These are phyloP conservation scores for Trematosphaeria pertusa DNA, from an alignment of 2,329 filamentous ascomycete genomes.

Conservation along the genomic window DNA sequence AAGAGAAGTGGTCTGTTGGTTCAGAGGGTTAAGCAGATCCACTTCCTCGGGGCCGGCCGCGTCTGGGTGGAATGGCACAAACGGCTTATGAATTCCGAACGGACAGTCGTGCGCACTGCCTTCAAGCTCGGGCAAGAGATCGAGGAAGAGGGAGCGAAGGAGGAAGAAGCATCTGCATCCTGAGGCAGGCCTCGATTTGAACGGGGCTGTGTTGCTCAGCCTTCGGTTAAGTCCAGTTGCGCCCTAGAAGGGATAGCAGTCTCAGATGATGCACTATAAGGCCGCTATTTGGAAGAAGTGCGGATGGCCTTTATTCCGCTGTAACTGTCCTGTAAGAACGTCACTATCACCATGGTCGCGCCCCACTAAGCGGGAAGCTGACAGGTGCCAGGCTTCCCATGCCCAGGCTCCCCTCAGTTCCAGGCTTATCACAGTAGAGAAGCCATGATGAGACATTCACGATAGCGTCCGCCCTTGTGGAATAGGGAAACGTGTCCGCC, in stretches of 20 bases:
- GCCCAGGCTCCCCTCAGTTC: not conserved
- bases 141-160: slow-evolving; percentile 44
- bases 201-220: not conserved
- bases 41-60: slow-evolving; percentile 71
- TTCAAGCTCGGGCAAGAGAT: slow-evolving; percentile 61
- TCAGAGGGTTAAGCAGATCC: slow-evolving; percentile 73
- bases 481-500: no score
- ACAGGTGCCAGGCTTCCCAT: slow-evolving; percentile 4
- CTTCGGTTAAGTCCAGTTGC: no score
- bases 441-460: no score
- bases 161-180: not conserved
- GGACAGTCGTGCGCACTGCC: slow-evolving; percentile 69
- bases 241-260: no score
- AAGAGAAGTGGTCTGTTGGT: slow-evolving; percentile 64
- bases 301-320: not conserved
- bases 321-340: slow-evolving; percentile 1
- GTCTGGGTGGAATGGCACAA: slow-evolving; percentile 76
- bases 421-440: no score
- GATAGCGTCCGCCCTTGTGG: no score
- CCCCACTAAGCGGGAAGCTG: not conserved
- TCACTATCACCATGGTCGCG: not conserved
- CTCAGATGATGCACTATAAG: not conserved
- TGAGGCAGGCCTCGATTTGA: not conserved
- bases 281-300: slow-evolving; percentile 1
- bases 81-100: slow-evolving; percentile 70